Evolutionary conservation across 1,284 basidiomycete genomes (phyloP), one percentile per base, ranked within the genome.

Genomic region (Apiotrichum siamense): DNA sequence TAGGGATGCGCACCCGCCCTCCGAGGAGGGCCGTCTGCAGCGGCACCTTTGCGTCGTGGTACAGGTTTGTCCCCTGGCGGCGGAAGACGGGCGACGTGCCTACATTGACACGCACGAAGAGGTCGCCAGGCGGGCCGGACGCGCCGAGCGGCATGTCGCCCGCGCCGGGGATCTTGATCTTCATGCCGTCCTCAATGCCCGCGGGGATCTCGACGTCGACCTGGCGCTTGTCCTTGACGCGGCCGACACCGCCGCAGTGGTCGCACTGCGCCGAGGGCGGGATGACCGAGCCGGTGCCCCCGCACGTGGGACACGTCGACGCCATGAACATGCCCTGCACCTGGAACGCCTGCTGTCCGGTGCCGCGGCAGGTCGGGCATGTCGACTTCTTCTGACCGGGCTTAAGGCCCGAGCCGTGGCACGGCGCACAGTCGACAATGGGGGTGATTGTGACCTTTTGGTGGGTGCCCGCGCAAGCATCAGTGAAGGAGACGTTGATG

Each of bases 301-400:
- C 78, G 74, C 96, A 99, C 23, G 81, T 74, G 47, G 79, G 79
- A 74, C 96, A 99, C 23, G 91, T 93, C 61, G 85, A 88, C 12
- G 92, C 86, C 91, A 99, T 96, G 70, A 93, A 88, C 83, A 98
- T 98, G 17, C 96, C 96, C 71, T 92, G 86, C 63, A 98, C 84
- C 49, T 93, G 86, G 75, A 89, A 97, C 13, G 91, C 90, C 69
- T 85, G 82, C 39, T 86, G 85, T 24, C 96, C 96, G 12, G 86
- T 82, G 41, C 96, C 96, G 47, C 83, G 80, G 75, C 96, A 99
- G 37, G 84, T 75, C 40, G 77, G 69, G 74, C 96, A 99, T 21
- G 83, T 83, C 48, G 81, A 79, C 64, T 88, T 83, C 75, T 93
- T 88, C 41, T 88, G 84, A 35, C 93, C 93, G 31, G 83, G 73